Percentiles rank a stretch among this genome's conserved stretches.
Evolutionary conservation across 106 monocot genomes (phyloP).

Genomic region (Narthecium ossifragum): DNA sequence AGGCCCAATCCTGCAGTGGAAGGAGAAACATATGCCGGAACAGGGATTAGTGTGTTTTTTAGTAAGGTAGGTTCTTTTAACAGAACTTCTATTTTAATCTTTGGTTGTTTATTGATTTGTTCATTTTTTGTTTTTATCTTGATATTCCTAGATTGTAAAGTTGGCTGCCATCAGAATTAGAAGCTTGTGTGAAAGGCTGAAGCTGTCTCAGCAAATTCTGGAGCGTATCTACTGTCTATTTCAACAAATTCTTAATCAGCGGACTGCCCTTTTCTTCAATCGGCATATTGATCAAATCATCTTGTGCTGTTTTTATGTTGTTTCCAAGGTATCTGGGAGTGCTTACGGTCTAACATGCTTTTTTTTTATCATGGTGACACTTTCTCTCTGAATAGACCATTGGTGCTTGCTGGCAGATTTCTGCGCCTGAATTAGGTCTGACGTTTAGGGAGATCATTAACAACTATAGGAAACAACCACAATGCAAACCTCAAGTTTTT

Average conservation of each 20-base stretch:
- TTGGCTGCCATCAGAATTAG: slow-evolving; percentile 82
- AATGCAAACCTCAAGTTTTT: slow-evolving; percentile 93
- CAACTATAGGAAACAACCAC: slow-evolving; percentile 83
- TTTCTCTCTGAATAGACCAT: neutral
- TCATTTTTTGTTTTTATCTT: neutral
- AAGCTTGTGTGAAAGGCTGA: slow-evolving; percentile 86
- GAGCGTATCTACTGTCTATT: slow-evolving; percentile 71
- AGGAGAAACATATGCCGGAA: slow-evolving; percentile 87
- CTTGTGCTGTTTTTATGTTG: slow-evolving; percentile 88
- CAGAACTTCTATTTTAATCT: too few relatives aligned
- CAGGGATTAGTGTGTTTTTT: slow-evolving; percentile 81
- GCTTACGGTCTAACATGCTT: too few relatives aligned
- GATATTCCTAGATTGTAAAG: slow-evolving; percentile 73
- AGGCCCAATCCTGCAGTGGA: slow-evolving; percentile 72
- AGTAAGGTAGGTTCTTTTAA: slow-evolving; percentile 46
- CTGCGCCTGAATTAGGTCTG: slow-evolving; percentile 55
- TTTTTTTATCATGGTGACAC: slow-evolving; percentile 1
- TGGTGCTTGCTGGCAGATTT: slow-evolving; percentile 45
- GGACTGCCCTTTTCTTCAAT: slow-evolving; percentile 78
- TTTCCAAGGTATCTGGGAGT: slow-evolving; percentile 86
- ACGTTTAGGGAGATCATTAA: slow-evolving; percentile 97
- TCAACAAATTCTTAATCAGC: slow-evolving; percentile 79
- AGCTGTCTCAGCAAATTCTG: slow-evolving; percentile 55
- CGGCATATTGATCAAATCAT: slow-evolving; percentile 96
- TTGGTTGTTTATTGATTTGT: neutral